Conservation (phyloP, 495 filamentous ascomycete genomes). For the Penicillium cinerascens region DNA sequence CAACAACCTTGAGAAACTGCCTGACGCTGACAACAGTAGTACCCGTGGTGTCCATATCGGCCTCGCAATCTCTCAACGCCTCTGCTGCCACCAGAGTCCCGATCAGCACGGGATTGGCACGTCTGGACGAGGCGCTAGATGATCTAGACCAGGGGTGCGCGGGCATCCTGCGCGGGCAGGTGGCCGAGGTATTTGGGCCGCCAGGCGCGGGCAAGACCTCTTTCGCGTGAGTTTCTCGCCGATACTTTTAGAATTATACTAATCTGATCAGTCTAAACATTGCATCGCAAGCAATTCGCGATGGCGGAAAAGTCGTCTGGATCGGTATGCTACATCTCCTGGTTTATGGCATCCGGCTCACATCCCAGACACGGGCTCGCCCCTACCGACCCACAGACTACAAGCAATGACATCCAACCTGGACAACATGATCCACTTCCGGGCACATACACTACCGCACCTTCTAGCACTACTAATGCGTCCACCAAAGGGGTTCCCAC, state of each 20-base stretch:
- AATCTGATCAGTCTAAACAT: constrained; percentile 57
- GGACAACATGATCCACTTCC: constrained; percentile 44
- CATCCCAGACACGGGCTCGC: constrained; percentile 48
- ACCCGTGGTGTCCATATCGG: constrained; percentile 81
- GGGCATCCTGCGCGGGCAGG: constrained; percentile 63
- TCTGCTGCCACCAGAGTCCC: constrained; percentile 47
- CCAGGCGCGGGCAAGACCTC: constrained; percentile 85
- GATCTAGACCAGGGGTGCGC: constrained; percentile 2
- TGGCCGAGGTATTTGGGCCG: constrained; percentile 88
- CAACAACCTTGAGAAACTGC: not conserved
- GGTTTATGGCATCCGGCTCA: not conserved
- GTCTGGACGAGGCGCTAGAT: constrained; percentile 56
- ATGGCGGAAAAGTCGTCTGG: constrained; percentile 71
- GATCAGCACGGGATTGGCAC: constrained; percentile 63
- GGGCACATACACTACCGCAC: constrained; percentile 62
- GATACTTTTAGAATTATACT: not conserved
- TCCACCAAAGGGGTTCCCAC: constrained; percentile 57
- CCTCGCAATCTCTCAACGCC: constrained; percentile 74
- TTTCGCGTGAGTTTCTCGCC: constrained; percentile 57
- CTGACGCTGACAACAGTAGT: constrained; percentile 14
- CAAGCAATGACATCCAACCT: constrained; percentile 28
- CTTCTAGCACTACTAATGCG: constrained; percentile 68
- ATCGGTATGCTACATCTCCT: constrained; percentile 60
- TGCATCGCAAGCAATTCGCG: constrained; percentile 58
- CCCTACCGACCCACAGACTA: constrained; percentile 39